Base-by-base conservation (phyloP, 495 filamentous ascomycete species). In the Hyphodiscus hymeniophilus region DNA sequence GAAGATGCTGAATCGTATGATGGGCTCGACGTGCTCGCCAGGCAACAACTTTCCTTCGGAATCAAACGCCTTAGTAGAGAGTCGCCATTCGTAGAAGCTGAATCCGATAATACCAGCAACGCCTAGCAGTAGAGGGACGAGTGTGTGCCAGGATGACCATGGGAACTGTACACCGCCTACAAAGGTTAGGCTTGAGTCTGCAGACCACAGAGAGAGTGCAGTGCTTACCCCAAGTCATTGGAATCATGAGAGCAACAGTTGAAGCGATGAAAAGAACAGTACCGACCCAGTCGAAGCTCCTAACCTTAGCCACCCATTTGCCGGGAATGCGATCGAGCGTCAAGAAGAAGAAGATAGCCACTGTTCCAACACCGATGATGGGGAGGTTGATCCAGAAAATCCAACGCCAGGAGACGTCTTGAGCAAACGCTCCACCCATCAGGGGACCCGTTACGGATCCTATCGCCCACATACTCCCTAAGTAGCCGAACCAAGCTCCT, bases 391-490 rank as follows among this genome's bases (percentile, higher is more conserved):
- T 60, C 57, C 57, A 68, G 57, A 73, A 71, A 50, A 74, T 71
- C 74, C 72, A 75, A 18, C 65, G 40, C 83, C 83, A 87, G 20
- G 67, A 70, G 3, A 75, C 77, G 23, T 76, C 73, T 50, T 87
- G 65, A 2, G 82, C 68, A 50, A 87, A 85, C 0, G 72, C 81
- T 16, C 82, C 83, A 30, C 80, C 84, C 8, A 87, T 63, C 32
- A 89, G 63, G 3, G 85, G 85, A 1, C 85, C 84, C 3, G 68
- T 66, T 0, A 86, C 81, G 0, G 75, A 79, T 0, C 84, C 85
- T 16, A 88, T 40, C 28, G 76, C 73, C 79, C 79, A 81, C 72
- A 80, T 80, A 8, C 62, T 69, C 22, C 67, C 48, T 15, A 58
- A 36, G 30, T 47, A 50, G 26, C 55, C 58, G 15, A 58, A 54